Base-by-base conservation (phyloP, 306 rosid genomes). In the Delonix regia region DNA sequence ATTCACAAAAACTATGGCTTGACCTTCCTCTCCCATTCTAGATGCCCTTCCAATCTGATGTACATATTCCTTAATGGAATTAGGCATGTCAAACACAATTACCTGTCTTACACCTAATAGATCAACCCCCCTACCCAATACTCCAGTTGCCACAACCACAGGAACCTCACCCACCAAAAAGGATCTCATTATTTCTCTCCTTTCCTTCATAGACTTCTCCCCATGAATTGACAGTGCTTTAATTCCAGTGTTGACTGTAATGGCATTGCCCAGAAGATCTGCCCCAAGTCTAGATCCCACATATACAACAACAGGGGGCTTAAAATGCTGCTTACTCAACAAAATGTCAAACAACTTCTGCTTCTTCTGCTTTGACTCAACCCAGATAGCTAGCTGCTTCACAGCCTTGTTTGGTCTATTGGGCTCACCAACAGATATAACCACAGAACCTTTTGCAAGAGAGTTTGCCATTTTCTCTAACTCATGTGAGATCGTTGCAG, bases 21-120 rank as follows among this genome's bases (percentile, higher is more conserved):
- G 84, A 74, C 98, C 98, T 86, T 88, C 92, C 82, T 88, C 97
- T 79, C 94, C 94, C 90, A 93, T 76, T 73, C 98, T 91, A 71
- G 97, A 93, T 22, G 98, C 98, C 69, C 98, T 84, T 19, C 98
- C 98, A 73, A 93, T 83, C 86, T 89, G 94, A 81, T 93, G 98
- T 63, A 93, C 90, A 79, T 93, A 93, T 80, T 93, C 94, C 67
- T 88, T 85, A 25, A 89, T 82, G 42, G 97, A 91, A 88, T 89
- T 91, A 22, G 98, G 97, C 90, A 91, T 81, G 90, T 93, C 98
- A 72, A 93, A 93, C 60, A 89, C 86, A 70, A 93, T 87, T 52
- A 91, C 93, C 78, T 91, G 98, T 76, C 87, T 91, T 66, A 93
- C 93, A 73, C 92, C 87, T 65, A 85, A 71, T 2, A 93, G 92